Base-by-base conservation (phyloP, 2,329 filamentous ascomycete genomes). In the Beauveria sp. region DNA sequence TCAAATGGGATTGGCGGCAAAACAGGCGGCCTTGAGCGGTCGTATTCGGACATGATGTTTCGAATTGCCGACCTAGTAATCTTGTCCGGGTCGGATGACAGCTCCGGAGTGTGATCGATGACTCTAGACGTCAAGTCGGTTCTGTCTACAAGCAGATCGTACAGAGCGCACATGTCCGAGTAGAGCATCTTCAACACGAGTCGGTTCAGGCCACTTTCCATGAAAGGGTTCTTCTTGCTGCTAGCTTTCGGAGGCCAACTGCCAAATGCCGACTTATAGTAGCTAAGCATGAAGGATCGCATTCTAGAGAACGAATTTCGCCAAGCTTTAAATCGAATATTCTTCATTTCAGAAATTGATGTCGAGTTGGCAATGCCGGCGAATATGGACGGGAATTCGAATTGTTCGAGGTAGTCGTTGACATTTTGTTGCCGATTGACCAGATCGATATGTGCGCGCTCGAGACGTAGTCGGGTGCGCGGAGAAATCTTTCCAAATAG, bases 1-100 rank as follows among this genome's bases (percentile, higher is more conserved):
- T 98, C 93, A 69, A 93, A 98, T 0, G 95, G 93, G 60, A 98
- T 86, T 0, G 93, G 91, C 0, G 95, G 95, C 63, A 93, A 84
- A 0, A 98, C 92, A 0, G 95, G 95, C 1, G 93, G 91, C 16
- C 88, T 90, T 9, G 90, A 93, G 63, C 89, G 86, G 71, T 99
- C 95, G 69, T 92, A 97, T 74, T 98, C 93, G 66, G 84, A 87
- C 65, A 97, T 80, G 14, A 97, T 83, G 64, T 86, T 87, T 59
- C 93, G 86, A 51, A 98, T 78, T 2, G 90, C 91, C 45, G 86
- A 82, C 28, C 85, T 79, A 12, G 84, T 81, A 26, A 88, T 82
- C 63, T 88, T 85, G 24, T 81, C 78, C 18, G 82, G 77, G 22
- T 82, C 82, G 1, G 81, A 78, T 1, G 80, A 81, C 24, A 85